Base-by-base conservation (phyloP, 1,284 basidiomycete genomes). In the Farysia itapuensis region DNA sequence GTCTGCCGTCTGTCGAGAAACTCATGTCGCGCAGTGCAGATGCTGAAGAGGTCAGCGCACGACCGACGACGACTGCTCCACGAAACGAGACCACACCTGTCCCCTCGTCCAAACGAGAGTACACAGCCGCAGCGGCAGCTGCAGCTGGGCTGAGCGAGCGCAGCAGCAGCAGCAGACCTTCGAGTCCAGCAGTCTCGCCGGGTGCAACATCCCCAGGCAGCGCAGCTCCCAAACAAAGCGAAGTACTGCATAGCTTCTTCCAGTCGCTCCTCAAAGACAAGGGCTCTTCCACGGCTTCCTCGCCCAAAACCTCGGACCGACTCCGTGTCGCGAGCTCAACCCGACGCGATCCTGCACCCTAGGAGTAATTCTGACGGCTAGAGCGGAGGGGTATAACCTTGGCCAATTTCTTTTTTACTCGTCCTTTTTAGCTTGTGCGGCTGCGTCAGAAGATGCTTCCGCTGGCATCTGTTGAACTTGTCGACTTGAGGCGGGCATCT, bases 181-280 rank as follows among this genome's bases (percentile, higher is more conserved):
- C 58, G 6, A 56, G 63, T 25, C 58, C 66, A 2, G 50, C 52
- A 2, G 37, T 48, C 5, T 23, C 20, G 14, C 36, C 41, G 0
- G 42, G 51, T 5, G 33, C 40, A 4, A 39, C 53, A 2, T 48
- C 48, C 29, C 52, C 50, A 6, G 48, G 34, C 18, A 16, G 52
- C 20, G n/a, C n/a, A n/a, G 47, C 63, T 25, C 69, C 64, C 0
- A 67, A 63, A 31, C 71, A 73, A 51, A 58, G 43, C 20, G 71
- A 73, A 35, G 71, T 71, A 9, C 49, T 73, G 23, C 71, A 73
- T 33, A 68, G 57, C 35, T 73, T 73, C 44, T 73, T 73, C 68
- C 68, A 73, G 48, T 44, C 51, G 9, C 21, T 60, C 35, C 45
- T 61, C 38, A 61, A 61, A 39, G 58, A 61, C 21, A 61, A 61